phyloP scores from a whole-genome alignment of 2,329 filamentous ascomycete species.

The Nemania sp. region DNA sequence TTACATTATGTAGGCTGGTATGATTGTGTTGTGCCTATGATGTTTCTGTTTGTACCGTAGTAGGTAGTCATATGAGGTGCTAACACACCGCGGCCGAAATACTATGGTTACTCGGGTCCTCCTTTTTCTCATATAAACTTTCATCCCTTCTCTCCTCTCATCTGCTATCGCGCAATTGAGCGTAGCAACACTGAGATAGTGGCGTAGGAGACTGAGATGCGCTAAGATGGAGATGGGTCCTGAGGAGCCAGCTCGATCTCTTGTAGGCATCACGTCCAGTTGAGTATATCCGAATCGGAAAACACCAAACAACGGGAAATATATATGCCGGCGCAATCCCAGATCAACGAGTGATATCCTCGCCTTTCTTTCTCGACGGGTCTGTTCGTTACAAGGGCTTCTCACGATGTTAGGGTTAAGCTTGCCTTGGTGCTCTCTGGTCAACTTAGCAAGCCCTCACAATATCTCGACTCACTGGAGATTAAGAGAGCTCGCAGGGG shows the following conservation, averaged over 20 bases:
- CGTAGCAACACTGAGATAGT: background rate
- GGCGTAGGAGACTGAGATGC: background rate
- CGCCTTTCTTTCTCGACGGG: constrained; percentile 2
- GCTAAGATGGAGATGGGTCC: constrained; percentile 10
- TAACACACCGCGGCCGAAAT: background rate
- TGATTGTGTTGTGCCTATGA: background rate
- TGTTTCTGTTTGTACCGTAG: constrained; percentile 2
- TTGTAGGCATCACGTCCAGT: background rate
- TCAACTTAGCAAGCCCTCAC: background rate
- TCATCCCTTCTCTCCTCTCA: background rate
- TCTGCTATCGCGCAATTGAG: background rate
- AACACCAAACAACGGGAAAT: background rate
- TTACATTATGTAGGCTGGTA: background rate
- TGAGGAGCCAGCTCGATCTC: background rate
- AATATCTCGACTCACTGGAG: background rate
- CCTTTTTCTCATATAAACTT: background rate
- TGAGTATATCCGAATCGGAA: background rate
- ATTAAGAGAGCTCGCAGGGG: constrained; percentile 19
- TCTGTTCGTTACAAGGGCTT: background rate
- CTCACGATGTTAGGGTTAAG: constrained; percentile 2
- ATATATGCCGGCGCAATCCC: background rate
- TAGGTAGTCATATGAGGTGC: background rate
- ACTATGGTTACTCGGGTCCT: background rate
- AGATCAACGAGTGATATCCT: background rate
- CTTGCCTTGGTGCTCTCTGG: background rate